Percentiles rank a stretch among this genome's conserved stretches.
Evolutionary conservation across 83 land plant genomes (phyloP).

Genomic region (Picea abies): DNA sequence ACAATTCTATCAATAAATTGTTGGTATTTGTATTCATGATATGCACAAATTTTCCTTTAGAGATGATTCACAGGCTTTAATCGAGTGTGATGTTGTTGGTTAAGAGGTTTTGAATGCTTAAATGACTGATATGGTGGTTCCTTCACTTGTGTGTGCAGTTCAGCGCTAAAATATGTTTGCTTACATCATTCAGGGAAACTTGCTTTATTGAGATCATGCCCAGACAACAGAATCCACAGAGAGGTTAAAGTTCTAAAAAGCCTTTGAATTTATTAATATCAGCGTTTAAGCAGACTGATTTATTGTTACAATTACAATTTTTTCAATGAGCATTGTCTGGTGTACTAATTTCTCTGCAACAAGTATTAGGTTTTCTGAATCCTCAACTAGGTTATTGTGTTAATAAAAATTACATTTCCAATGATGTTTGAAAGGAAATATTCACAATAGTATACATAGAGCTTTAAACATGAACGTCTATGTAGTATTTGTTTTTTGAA

Average conservation of each 20-base stretch:
- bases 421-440: not conserved
- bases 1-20: not conserved
- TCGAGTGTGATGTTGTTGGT: not conserved
- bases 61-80: not conserved
- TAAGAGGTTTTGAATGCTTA: not conserved
- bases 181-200: slow-evolving; percentile 80
- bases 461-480: not conserved
- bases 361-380: not conserved
- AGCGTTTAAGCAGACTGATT: not conserved
- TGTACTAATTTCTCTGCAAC: not conserved
- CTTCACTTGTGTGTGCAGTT: slow-evolving; percentile 51
- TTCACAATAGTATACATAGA: too few relatives aligned
- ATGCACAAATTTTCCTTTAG: not conserved
- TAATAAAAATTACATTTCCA: not conserved
- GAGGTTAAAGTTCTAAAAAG: slow-evolving; percentile 35
- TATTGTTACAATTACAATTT: not conserved
- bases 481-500: not conserved
- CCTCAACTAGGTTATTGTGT: not conserved
- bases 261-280: not conserved
- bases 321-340: not conserved
- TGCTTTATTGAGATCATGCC: slow-evolving; percentile 76
- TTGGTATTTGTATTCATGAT: not conserved
- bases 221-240: slow-evolving; percentile 42
- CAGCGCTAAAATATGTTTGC: slow-evolving; percentile 71
- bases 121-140: not conserved